phyloP scores from a whole-genome alignment of 106 monocot species.

The Acorus gramineus region DNA sequence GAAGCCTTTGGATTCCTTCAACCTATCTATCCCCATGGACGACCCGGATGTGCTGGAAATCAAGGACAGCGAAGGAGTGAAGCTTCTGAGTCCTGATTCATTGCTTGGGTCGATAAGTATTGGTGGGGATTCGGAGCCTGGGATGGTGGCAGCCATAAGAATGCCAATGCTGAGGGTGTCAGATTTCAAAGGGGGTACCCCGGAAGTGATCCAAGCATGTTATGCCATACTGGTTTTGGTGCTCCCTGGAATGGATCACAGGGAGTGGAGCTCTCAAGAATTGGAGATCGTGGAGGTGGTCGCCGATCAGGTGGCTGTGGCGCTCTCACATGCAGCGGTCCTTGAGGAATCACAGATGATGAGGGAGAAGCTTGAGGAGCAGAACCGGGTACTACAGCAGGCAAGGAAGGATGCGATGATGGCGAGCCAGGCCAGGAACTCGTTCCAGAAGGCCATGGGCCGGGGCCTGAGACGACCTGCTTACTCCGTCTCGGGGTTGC shows the following conservation, averaged over 20 bases:
- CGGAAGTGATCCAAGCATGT: conserved; percentile 33
- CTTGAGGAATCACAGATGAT: conserved; percentile 63
- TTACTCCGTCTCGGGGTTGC: conserved; percentile 45
- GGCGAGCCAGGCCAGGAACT: conserved; percentile 53
- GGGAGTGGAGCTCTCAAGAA: conserved; percentile 42
- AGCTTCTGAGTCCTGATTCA: conserved; percentile 24
- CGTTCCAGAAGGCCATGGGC: conserved; percentile 54
- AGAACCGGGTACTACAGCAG: conserved; percentile 40
- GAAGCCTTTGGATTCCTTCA: conserved; percentile 4
- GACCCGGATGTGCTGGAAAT: conserved; percentile 41
- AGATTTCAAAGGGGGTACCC: conserved; percentile 54
- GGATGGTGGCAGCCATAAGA: conserved; percentile 50
- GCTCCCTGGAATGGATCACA: conserved; percentile 33
- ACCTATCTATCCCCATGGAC: conserved; percentile 17
- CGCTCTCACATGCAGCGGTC: conserved; percentile 62
- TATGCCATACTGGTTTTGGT: conserved; percentile 61
- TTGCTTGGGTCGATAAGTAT: conserved; percentile 35
- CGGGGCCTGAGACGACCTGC: conserved; percentile 56
- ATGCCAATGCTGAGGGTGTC: conserved; percentile 66
- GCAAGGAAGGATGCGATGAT: conserved; percentile 37
- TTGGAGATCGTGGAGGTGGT: conserved; percentile 59
- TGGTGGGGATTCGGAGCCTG: conserved; percentile 22
- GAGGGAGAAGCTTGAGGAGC: conserved; percentile 47
- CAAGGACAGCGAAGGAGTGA: conserved; percentile 20
- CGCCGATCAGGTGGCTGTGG: conserved; percentile 72